These are phyloP conservation scores for Microbotryomycetes sp. DNA, from an alignment of 1,284 basidiomycete genomes.

Conservation along the genomic window DNA sequence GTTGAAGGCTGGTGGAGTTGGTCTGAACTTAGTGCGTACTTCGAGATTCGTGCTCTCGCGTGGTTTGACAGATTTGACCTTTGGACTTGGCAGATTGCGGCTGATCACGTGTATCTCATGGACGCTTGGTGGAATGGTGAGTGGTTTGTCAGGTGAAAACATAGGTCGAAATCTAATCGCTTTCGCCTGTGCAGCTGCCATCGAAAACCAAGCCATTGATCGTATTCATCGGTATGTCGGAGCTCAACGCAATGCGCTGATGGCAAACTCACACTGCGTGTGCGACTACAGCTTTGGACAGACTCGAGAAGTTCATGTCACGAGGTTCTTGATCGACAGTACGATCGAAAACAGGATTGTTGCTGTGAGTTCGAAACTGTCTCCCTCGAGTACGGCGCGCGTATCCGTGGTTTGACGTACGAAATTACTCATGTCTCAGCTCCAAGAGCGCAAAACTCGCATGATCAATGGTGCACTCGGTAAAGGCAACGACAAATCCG, in stretches of 20 bases:
- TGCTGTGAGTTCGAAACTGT: not conserved
- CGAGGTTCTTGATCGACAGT: conserved; percentile 32
- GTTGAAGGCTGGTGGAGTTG: conserved; percentile 84
- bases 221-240: conserved; percentile 37
- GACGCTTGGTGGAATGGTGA: conserved; percentile 31
- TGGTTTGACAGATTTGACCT: not conserved
- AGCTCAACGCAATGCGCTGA: no score
- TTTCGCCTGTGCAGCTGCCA: conserved; percentile 7
- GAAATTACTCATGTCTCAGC: no score
- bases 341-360: conserved; percentile 38
- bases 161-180: no score
- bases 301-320: conserved; percentile 27
- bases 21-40: conserved; percentile 42
- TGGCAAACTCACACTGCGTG: not conserved
- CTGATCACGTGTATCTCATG: conserved; percentile 30
- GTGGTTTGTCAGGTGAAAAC: not conserved
- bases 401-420: not conserved
- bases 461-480: conserved; percentile 35
- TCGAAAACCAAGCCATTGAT: conserved; percentile 37
- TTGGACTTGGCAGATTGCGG: conserved; percentile 16
- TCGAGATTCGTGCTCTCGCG: not conserved
- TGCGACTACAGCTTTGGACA: not conserved
- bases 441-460: conserved; percentile 36
- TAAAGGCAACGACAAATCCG: conserved; percentile 23
- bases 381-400: not conserved